Conservation (phyloP, 2,329 filamentous ascomycete species). For the Calonectria pteridis region DNA sequence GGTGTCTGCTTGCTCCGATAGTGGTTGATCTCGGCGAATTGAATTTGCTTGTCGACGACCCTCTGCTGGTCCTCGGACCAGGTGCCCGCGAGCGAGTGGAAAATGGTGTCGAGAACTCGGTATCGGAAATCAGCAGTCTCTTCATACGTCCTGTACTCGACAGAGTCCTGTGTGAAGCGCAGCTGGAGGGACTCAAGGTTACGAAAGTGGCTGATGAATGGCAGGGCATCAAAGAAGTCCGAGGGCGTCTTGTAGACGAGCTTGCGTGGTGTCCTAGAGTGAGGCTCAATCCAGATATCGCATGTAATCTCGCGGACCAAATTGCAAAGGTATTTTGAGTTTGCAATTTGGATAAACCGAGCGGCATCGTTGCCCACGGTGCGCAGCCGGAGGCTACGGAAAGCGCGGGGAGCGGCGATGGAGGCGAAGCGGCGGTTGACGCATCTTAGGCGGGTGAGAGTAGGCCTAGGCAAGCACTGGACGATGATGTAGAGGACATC, state of each 20-base stretch:
- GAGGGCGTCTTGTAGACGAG: background rate
- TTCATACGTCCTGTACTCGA: background rate
- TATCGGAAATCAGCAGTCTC: background rate
- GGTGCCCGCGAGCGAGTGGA: background rate
- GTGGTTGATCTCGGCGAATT: background rate
- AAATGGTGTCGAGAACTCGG: background rate
- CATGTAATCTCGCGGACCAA: background rate
- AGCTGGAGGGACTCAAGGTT: background rate
- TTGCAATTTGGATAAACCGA: background rate
- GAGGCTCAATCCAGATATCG: background rate
- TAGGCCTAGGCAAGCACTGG: background rate
- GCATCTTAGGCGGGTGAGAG: background rate
- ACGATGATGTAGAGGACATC: conserved; percentile 2
- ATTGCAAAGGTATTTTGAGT: background rate
- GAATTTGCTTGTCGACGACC: background rate
- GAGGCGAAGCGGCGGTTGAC: conserved; percentile 1
- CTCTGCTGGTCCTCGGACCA: background rate
- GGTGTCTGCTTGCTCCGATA: background rate
- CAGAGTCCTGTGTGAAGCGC: background rate
- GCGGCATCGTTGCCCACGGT: background rate
- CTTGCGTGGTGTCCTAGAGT: background rate
- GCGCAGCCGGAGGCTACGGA: background rate
- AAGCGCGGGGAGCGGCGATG: background rate
- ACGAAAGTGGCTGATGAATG: background rate
- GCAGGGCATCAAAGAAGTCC: background rate